A percentile compares a stretch with the other conserved stretches of the same genome.
Conservation (phyloP, 2,329 filamentous ascomycete genomes). For the Dothideomycetidae sp. region DNA sequence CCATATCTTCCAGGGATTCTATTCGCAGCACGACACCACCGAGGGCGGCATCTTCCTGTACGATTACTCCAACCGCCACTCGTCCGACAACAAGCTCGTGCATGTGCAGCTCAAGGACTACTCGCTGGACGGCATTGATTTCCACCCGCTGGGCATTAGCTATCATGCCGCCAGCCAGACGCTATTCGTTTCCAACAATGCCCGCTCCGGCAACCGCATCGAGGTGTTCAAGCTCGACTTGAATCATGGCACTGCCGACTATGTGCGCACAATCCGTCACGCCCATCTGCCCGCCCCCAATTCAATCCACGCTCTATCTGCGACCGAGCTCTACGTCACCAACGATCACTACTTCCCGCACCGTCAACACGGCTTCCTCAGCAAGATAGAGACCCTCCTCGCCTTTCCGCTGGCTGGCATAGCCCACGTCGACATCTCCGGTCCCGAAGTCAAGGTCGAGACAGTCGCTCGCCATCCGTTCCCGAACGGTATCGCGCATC, state of each 20-base stretch:
- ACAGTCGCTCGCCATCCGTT: conserved; percentile 25
- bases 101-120: conserved; percentile 19
- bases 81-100: conserved; percentile 15
- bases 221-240: conserved; percentile 24
- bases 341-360: conserved; percentile 30
- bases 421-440: conserved; percentile 19
- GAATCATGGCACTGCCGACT: conserved; percentile 16
- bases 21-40: conserved; percentile 9
- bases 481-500: conserved; percentile 27
- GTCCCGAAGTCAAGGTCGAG: conserved; percentile 4
- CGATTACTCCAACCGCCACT: conserved; percentile 21
- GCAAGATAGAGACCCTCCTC: conserved; percentile 27
- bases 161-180: conserved; percentile 23
- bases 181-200: conserved; percentile 29
- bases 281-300: conserved; percentile 25
- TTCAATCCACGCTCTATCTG: conserved; percentile 23
- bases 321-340: conserved; percentile 24
- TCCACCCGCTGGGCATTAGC: conserved; percentile 31
- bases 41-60: conserved; percentile 27
- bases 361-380: conserved; percentile 17
- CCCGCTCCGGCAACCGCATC: conserved; percentile 20
- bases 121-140: conserved; percentile 17
- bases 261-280: conserved; percentile 22
- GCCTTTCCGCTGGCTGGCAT: conserved; percentile 25
- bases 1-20: conserved; percentile 18